phyloP scores from a whole-genome alignment of 1,284 basidiomycete species.

The Anthracocystis walkeri region DNA sequence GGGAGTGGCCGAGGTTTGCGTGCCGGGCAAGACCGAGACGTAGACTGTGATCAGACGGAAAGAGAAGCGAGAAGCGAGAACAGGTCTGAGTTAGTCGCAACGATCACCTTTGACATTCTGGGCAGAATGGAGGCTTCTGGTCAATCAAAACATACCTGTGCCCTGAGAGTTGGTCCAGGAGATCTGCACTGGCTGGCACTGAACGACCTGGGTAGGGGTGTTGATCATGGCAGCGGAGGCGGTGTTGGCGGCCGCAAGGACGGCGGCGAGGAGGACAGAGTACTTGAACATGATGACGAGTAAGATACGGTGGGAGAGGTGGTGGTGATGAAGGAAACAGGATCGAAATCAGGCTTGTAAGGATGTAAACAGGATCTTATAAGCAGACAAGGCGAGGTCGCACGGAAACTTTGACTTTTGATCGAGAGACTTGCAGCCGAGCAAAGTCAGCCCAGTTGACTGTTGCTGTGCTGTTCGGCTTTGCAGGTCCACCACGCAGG shows the following conservation, averaged over 20 bases:
- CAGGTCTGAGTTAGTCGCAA: conserved; percentile 4
- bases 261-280: conserved; percentile 36
- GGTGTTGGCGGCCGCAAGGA: conserved; percentile 25
- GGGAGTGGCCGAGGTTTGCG: conserved; percentile 40
- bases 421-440: too few relatives aligned
- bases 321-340: conserved; percentile 17
- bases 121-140: not conserved
- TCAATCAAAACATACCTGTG: conserved; percentile 26
- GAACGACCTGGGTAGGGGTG: conserved; percentile 51
- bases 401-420: too few relatives aligned
- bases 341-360: not conserved
- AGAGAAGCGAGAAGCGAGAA: not conserved
- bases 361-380: conserved; percentile 1
- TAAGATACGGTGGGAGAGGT: conserved; percentile 6
- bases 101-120: not conserved
- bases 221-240: conserved; percentile 38
- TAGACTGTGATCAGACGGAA: conserved; percentile 18
- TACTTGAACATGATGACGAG: conserved; percentile 38
- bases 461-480: not conserved
- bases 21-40: conserved; percentile 32
- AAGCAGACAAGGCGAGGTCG: not conserved
- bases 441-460: too few relatives aligned
- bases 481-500: not conserved
- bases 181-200: conserved; percentile 55
- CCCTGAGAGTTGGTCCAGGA: conserved; percentile 47